Evolutionary conservation across 805 yeast species (phyloP), one percentile per base, ranked within the genome.

Genomic region (Candida morakotiae): DNA sequence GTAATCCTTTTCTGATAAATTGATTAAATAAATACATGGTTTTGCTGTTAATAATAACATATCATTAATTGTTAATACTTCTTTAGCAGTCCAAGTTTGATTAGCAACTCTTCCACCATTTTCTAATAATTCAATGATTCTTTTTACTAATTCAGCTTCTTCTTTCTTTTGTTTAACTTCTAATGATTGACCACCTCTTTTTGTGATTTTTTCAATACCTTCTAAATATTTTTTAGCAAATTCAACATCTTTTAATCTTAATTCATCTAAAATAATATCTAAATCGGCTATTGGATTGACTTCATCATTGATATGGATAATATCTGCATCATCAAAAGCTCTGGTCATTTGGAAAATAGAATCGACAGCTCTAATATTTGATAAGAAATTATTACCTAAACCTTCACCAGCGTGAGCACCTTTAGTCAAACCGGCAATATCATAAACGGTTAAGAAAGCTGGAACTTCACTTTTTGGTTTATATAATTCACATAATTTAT

Each of bases 361-460:
- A 75, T 93, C 98, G 40, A 93, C 98, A 34, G 96, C 93, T 67
- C 98, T 80, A 55, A 93, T 93, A 64, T 93, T 89, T 51, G 95
- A 83, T 69, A 93, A 79, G 77, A 93, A 93, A 46, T 95, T 95
- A 64, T 93, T 93, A 58, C 98, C 98, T 49, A 93, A 79, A 61
- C 98, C 98, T 68, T 88, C 97, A 64, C 98, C 98, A 38, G 85
- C 83, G 43, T 87, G 80, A 26, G 98, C 97, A 68, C 96, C 97
- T 68, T 87, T 87, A 48, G 98, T 91, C 60, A 93, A 75, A 64
- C 98, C 98, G 42, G 98, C 98, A 66, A 93, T 93, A 69, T 93
- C 98, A 57, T 86, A 88, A 41, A 93, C 80, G 41, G 97, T 91
- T 64, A 91, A 79, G 58, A 75, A 82, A 13, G 98, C 96, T 42